Percentiles rank a stretch among this genome's conserved stretches.
Conservation (phyloP, 179 eudicot species). For the Camellia oleifera region DNA sequence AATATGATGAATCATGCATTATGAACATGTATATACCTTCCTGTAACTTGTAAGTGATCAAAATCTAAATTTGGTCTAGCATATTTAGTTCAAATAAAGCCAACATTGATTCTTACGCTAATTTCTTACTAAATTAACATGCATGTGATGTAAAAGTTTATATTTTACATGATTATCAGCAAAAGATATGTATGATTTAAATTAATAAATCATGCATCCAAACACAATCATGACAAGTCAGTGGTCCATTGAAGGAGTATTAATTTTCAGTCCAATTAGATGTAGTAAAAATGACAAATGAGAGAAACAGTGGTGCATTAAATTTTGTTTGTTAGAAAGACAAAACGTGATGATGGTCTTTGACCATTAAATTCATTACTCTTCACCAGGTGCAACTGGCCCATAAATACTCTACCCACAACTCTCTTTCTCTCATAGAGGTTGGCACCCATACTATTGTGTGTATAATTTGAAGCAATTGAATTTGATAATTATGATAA, state of each 20-base stretch:
- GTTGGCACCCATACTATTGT: no score
- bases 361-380: not conserved
- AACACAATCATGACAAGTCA: not conserved
- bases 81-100: no score
- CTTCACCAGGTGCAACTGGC: not conserved
- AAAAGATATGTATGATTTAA: no score
- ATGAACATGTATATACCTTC: no score
- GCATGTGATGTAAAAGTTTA: not conserved
- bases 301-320: not conserved
- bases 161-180: no score
- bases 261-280: not conserved
- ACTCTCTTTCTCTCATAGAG: not conserved
- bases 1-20: no score
- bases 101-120: no score
- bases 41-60: no score
- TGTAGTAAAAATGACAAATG: not conserved
- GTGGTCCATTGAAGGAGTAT: not conserved
- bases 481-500: no score
- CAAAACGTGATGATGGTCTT: not conserved
- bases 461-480: no score
- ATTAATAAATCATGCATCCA: not conserved
- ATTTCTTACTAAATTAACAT: no score
- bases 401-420: not conserved
- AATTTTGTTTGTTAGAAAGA: not conserved
- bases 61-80: no score